Evolutionary conservation across 129 eudicot genomes (phyloP).

Genomic region (Helichrysum umbraculigerum): DNA sequence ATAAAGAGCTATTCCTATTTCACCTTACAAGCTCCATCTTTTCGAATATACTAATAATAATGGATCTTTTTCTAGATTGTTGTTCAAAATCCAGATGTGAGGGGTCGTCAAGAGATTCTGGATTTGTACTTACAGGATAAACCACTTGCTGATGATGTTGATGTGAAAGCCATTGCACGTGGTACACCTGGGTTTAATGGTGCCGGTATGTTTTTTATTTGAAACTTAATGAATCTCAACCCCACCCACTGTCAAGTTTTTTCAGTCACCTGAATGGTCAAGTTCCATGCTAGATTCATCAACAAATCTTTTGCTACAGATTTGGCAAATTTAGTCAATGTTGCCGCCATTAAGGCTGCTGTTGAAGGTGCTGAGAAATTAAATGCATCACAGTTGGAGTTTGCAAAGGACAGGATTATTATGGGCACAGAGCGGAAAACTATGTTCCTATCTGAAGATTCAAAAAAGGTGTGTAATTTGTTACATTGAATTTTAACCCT

Average conservation of each 20-base stretch:
- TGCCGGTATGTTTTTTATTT: conserved; percentile 52
- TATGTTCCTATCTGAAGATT: conserved; percentile 81
- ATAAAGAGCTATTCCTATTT: not conserved
- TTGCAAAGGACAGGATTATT: conserved; percentile 91
- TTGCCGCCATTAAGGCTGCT: conserved; percentile 96
- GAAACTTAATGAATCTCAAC: not conserved
- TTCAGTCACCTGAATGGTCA: not conserved
- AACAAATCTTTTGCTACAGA: conserved; percentile 40
- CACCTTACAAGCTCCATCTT: conserved; percentile 3
- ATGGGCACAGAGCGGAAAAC: conserved; percentile 95
- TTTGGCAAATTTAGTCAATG: conserved; percentile 88
- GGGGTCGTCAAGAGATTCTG: conserved; percentile 89
- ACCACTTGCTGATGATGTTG: conserved; percentile 82
- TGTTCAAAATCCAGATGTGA: conserved; percentile 89
- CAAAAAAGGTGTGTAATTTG: conserved; percentile 64
- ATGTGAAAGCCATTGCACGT: conserved; percentile 86
- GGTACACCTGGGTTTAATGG: conserved; percentile 99
- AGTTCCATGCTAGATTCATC: not conserved
- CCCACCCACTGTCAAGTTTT: not conserved
- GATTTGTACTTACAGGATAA: conserved; percentile 84
- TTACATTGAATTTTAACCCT: not conserved
- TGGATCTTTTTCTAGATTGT: conserved; percentile 55
- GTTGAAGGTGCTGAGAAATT: conserved; percentile 92
- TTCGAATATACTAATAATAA: conserved; percentile 15
- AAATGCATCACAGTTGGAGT: conserved; percentile 68